These are phyloP conservation scores for Madurella mycetomatis DNA, from an alignment of 2,329 filamentous ascomycete species.

Conservation along the genomic window DNA sequence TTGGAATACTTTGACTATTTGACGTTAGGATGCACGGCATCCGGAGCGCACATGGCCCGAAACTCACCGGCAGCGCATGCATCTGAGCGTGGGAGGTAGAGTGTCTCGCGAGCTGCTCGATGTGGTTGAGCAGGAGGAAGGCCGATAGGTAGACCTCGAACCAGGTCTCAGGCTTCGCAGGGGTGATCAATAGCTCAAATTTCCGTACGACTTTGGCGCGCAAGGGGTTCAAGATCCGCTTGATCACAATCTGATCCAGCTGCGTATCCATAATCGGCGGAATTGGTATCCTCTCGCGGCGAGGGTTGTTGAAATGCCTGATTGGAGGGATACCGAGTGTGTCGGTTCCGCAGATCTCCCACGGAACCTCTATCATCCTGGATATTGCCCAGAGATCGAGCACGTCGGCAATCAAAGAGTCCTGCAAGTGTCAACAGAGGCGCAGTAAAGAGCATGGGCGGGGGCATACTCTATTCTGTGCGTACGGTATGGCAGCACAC, in stretches of 20 bases:
- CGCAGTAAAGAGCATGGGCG: not conserved
- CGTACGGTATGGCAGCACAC: conserved; percentile 14
- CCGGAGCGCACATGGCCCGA: not conserved
- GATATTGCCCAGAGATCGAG: conserved; percentile 24
- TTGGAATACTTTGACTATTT: conserved; percentile 23
- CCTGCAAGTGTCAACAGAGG: conserved; percentile 8
- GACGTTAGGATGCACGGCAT: not conserved
- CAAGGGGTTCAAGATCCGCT: conserved; percentile 17
- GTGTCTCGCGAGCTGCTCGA: conserved; percentile 22
- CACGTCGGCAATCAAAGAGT: conserved; percentile 16
- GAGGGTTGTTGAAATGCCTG: conserved; percentile 14
- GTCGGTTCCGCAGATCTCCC: conserved; percentile 23
- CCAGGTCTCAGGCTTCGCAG: conserved; percentile 20
- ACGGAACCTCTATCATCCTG: conserved; percentile 25
- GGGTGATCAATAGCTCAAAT: conserved; percentile 18
- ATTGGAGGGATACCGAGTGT: conserved; percentile 18
- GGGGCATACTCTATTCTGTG: conserved; percentile 1
- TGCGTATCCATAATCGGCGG: conserved; percentile 26
- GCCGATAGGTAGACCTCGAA: conserved; percentile 24
- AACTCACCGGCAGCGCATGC: conserved; percentile 21
- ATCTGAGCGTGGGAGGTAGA: conserved; percentile 19
- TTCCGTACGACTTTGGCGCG: conserved; percentile 13
- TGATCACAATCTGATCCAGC: conserved; percentile 24
- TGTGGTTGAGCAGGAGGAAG: conserved; percentile 25
- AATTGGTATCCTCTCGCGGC: conserved; percentile 20